Evolutionary conservation across 352 stramenopile genomes (phyloP), one percentile per base, ranked within the genome.

Genomic region (Pythium apleroticum): DNA sequence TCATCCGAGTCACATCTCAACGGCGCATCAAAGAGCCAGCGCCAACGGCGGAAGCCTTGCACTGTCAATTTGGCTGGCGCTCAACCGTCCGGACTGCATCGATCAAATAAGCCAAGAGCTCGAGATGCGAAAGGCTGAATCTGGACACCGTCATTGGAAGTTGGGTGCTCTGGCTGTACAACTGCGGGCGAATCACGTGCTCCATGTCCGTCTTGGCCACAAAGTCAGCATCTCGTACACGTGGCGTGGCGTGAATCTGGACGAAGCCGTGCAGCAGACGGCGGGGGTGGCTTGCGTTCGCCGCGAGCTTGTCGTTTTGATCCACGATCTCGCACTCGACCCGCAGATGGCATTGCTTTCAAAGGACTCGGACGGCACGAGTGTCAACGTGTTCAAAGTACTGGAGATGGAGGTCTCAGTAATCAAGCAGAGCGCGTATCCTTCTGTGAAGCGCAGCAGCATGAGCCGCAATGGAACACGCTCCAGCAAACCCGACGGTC

Each of bases 341-440:
- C 45, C 52, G 6, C 57, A 66, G 7, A 24, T 17, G 22, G 27
- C 43, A 8, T 28, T 43, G 10, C 17, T 50, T n/a, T 4, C 41
- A 1, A 12, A 52, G 45, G 14, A 56, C 4, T 27, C 15, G 5
- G 37, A 59, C 27, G 22, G 27, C 24, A 43, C 39, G 3, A 14
- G 6, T 10, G 24, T 62, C 3, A 15, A 15, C 1, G 33, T 65
- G 14, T 68, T 72, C 31, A 57, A 43, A 19, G 31, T 25, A 14
- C 31, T 72, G 22, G 66, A 72, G n/a, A 19, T 72, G 27, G 35
- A 30, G 0, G 8, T 72, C 15, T 52, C 31, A 1, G 50, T 65
- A 10, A 20, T 66, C 54, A 72, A 72, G 19, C 60, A 45, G 25
- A 33, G 37, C 17, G 10, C 62, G 49, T 68, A 73, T 14, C 55